A percentile compares a stretch with the other conserved stretches of the same genome.
Conservation (phyloP, 2,329 filamentous ascomycete species). For the Apiospora marii region DNA sequence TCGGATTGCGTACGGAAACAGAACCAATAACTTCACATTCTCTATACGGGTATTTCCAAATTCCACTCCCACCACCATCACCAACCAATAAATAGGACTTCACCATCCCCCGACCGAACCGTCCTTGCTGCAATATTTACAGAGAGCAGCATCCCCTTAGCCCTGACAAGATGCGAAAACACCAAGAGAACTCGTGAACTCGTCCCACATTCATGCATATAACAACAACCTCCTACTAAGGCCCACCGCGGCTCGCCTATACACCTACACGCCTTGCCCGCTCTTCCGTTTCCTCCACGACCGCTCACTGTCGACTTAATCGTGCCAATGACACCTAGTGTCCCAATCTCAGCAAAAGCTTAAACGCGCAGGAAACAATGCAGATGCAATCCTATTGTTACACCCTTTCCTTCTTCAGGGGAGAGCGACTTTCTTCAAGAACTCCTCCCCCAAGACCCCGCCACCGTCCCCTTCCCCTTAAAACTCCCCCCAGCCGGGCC, state of each 20-base stretch:
- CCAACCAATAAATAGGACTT: not conserved
- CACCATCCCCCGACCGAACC: not conserved
- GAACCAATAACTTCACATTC: constrained; percentile 24
- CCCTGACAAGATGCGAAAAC: not conserved
- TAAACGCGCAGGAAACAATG: not conserved
- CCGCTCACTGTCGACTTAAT: not conserved
- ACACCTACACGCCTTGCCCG: not conserved
- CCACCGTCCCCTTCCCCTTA: constrained; percentile 37
- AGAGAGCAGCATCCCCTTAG: not conserved
- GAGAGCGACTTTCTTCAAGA: not conserved
- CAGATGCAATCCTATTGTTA: not conserved
- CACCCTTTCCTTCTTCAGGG: not conserved
- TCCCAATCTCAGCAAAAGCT: constrained; percentile 6
- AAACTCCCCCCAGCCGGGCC: constrained; percentile 44
- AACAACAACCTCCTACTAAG: not conserved
- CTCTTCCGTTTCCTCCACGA: not conserved
- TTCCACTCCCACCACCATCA: not conserved
- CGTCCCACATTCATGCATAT: constrained; percentile 18
- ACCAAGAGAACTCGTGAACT: not conserved
- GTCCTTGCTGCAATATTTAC: not conserved
- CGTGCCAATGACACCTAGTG: no score
- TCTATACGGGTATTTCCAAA: constrained; percentile 35
- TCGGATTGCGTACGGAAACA: not conserved
- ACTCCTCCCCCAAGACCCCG: constrained; percentile 41
- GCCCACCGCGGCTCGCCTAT: no score